Conservation (phyloP, 495 filamentous ascomycete genomes). For the Aspergillus sclerotioniger region DNA sequence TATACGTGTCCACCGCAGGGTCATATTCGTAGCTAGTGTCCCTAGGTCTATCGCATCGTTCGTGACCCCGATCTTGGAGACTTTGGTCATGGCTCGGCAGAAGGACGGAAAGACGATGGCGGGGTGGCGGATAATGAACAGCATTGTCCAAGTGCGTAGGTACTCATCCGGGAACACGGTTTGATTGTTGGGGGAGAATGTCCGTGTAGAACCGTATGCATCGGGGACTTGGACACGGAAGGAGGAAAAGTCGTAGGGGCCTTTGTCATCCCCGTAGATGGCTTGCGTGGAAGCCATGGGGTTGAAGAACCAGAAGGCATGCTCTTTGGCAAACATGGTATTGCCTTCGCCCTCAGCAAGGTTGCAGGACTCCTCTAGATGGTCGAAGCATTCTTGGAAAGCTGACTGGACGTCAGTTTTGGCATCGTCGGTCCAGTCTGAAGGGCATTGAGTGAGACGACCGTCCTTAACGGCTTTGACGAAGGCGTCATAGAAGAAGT, state of each 20-base stretch:
- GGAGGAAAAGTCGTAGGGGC: background rate
- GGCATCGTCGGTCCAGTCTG: slow-evolving; percentile 22
- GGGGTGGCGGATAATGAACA: slow-evolving; percentile 41
- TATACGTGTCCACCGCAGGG: slow-evolving; percentile 23
- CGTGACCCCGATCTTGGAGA: slow-evolving; percentile 14
- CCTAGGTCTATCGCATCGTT: background rate
- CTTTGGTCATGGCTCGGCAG: slow-evolving; percentile 20
- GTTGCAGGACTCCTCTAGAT: slow-evolving; percentile 21
- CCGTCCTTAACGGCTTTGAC: background rate
- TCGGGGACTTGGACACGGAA: background rate
- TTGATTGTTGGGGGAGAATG: slow-evolving; percentile 26
- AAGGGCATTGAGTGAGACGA: slow-evolving; percentile 11
- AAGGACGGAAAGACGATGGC: slow-evolving; percentile 32
- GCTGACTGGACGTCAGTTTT: slow-evolving; percentile 4
- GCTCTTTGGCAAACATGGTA: slow-evolving; percentile 37
- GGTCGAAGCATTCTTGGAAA: slow-evolving; percentile 21
- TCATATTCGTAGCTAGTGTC: slow-evolving; percentile 14
- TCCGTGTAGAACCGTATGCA: background rate
- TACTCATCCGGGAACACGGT: slow-evolving; percentile 34
- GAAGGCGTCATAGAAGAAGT: slow-evolving; percentile 36
- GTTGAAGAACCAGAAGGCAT: slow-evolving; percentile 19
- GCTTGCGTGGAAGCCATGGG: background rate
- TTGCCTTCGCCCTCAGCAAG: slow-evolving; percentile 22
- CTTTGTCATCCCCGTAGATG: background rate
- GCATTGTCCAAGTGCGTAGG: slow-evolving; percentile 26